These are phyloP conservation scores for Fraxinus paxiana DNA, from an alignment of 305 asterid species.

Conservation along the genomic window DNA sequence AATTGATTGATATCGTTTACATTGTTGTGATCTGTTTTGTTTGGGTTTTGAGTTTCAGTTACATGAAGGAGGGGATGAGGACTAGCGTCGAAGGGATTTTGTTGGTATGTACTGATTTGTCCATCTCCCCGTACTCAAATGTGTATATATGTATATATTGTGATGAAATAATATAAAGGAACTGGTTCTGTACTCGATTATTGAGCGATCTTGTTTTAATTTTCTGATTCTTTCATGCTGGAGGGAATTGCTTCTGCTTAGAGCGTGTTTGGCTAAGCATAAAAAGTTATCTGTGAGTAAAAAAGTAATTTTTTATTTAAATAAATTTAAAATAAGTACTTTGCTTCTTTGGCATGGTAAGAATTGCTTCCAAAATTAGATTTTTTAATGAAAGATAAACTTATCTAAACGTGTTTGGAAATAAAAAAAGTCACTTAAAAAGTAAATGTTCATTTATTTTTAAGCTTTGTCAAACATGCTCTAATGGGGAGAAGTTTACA, in stretches of 20 bases:
- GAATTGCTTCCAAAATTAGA: background rate
- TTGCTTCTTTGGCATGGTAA: background rate
- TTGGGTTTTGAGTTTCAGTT: constrained; percentile 41
- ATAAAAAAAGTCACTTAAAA: background rate
- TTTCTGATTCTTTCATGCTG: background rate
- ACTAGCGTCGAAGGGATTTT: constrained; percentile 90
- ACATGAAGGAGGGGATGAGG: constrained; percentile 94
- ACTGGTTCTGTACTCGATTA: too few relatives aligned
- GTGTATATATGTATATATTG: background rate
- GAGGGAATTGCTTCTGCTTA: background rate
- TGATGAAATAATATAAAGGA: background rate
- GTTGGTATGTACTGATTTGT: constrained; percentile 42
- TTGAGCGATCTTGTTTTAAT: background rate
- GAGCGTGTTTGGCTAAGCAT: background rate
- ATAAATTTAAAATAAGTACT: background rate
- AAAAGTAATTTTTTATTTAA: background rate
- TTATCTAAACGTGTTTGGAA: background rate
- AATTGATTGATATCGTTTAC: background rate
- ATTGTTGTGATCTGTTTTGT: background rate
- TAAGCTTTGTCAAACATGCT: too few relatives aligned
- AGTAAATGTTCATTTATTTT: too few relatives aligned
- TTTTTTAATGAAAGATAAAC: background rate
- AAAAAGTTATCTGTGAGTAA: background rate
- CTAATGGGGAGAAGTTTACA: background rate
- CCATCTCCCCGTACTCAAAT: background rate